Evolutionary conservation across 495 filamentous ascomycete species (phyloP).

Genomic region (Durotheca rogersii): DNA sequence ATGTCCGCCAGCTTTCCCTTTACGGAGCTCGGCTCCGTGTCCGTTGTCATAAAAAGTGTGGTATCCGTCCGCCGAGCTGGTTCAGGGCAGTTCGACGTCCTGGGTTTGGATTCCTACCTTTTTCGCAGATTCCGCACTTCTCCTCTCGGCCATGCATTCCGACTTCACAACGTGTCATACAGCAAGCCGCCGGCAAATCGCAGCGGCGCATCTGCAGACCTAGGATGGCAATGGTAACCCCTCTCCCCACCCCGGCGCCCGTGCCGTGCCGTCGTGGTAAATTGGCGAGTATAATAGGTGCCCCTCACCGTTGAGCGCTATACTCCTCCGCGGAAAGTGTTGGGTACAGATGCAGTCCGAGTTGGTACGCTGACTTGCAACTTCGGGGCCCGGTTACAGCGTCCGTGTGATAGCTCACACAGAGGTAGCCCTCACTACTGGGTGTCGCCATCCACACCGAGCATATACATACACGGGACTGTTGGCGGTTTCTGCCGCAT

Average conservation of each 20-base stretch:
- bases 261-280: constrained; percentile 21
- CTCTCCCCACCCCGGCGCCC: constrained; percentile 20
- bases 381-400: constrained; percentile 28
- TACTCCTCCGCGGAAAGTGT: constrained; percentile 17
- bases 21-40: constrained; percentile 31
- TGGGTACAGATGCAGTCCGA: constrained; percentile 30
- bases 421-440: constrained; percentile 9
- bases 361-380: constrained; percentile 31
- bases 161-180: constrained; percentile 35
- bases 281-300: constrained; percentile 31
- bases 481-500: constrained; percentile 22
- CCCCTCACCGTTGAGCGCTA: constrained; percentile 18
- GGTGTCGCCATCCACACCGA: constrained; percentile 20
- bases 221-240: constrained; percentile 24
- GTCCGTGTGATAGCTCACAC: constrained; percentile 32
- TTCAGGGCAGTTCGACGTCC: constrained; percentile 9
- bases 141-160: constrained; percentile 30
- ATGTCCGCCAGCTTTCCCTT: constrained; percentile 24
- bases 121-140: constrained; percentile 23
- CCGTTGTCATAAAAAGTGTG: constrained; percentile 28
- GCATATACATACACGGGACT: constrained; percentile 14
- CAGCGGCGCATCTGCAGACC: constrained; percentile 21
- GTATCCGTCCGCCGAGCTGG: constrained; percentile 29
- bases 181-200: constrained; percentile 31
- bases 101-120: constrained; percentile 22